Conservation (phyloP, 352 stramenopile species). For the Globisporangium yorkense region DNA sequence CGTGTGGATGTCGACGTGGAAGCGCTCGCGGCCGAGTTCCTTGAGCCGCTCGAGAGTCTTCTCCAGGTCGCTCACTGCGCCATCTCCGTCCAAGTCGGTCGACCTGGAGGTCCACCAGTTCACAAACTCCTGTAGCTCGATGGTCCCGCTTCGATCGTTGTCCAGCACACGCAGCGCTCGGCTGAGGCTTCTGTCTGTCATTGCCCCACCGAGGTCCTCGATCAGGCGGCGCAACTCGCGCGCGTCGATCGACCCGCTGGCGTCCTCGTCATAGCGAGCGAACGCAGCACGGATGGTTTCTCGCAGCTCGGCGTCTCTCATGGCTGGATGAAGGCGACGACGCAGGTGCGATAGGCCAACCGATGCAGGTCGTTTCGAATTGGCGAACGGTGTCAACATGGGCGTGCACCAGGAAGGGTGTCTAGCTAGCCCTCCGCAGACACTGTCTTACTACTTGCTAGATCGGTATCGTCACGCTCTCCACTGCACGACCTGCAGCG, state of each 20-base stretch:
- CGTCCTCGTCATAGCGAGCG: slow-evolving; percentile 49
- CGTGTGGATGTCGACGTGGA: slow-evolving; percentile 62
- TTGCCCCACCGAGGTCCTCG: slow-evolving; percentile 45
- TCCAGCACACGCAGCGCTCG: slow-evolving; percentile 39
- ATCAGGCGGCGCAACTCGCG: slow-evolving; percentile 42
- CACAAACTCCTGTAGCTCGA: slow-evolving; percentile 56
- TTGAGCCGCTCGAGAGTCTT: slow-evolving; percentile 45
- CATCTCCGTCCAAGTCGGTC: slow-evolving; percentile 33
- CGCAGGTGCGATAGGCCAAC: too few relatives aligned
- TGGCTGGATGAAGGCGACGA: too few relatives aligned
- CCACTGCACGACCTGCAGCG: slow-evolving; percentile 58
- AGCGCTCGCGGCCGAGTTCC: slow-evolving; percentile 43
- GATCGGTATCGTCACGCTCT: slow-evolving; percentile 29
- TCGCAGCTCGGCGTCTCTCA: slow-evolving; percentile 28
- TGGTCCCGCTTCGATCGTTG: slow-evolving; percentile 36
- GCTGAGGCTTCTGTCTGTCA: slow-evolving; percentile 39
- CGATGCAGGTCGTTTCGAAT: too few relatives aligned
- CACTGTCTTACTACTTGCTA: too few relatives aligned
- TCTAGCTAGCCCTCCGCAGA: too few relatives aligned
- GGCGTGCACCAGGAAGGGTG: too few relatives aligned
- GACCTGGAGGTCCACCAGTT: slow-evolving; percentile 43
- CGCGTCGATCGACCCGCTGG: slow-evolving; percentile 45
- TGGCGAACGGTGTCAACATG: too few relatives aligned
- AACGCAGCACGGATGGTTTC: slow-evolving; percentile 56
- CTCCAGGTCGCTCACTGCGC: slow-evolving; percentile 33